A percentile compares a stretch with the other conserved stretches of the same genome.
phyloP scores from a whole-genome alignment of 2,329 filamentous ascomycete species.

The Fusarium sarcochroum region DNA sequence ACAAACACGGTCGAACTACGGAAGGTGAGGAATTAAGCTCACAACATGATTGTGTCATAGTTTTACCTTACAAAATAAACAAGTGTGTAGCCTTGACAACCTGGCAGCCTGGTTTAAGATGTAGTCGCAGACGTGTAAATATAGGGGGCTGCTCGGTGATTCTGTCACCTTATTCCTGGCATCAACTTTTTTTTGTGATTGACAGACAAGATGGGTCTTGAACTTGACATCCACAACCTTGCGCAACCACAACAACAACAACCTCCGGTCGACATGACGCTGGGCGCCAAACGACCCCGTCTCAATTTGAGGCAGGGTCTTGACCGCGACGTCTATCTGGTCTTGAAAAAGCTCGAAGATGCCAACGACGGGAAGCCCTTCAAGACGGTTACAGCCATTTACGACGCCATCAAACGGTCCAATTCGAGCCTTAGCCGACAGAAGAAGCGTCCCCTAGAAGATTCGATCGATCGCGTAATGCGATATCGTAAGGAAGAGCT shows the following conservation, averaged over 20 bases:
- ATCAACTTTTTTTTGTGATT: conserved; percentile 1
- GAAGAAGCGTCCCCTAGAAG: conserved; percentile 85
- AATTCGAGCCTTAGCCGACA: conserved; percentile 89
- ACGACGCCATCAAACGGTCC: conserved; percentile 84
- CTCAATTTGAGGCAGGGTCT: conserved; percentile 55
- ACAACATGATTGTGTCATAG: too few relatives aligned
- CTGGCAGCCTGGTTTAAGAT: too few relatives aligned
- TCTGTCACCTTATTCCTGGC: neutral
- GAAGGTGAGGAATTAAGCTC: too few relatives aligned
- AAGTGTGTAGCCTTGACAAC: too few relatives aligned
- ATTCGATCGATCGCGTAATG: conserved; percentile 86
- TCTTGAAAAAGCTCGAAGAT: conserved; percentile 82
- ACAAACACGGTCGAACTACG: too few relatives aligned
- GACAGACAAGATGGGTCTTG: neutral
- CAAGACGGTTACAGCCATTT: conserved; percentile 72
- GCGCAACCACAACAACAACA: neutral
- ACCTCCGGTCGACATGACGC: conserved; percentile 26
- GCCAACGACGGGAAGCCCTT: conserved; percentile 67
- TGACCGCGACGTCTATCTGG: conserved; percentile 82
- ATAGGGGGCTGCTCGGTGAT: neutral
- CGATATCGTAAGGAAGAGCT: conserved; percentile 77
- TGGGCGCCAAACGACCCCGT: conserved; percentile 28
- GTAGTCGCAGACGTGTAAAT: neutral
- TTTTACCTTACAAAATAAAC: too few relatives aligned
- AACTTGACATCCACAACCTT: neutral